phyloP scores from a whole-genome alignment of 768 basidiomycete genomes.

The Daedaleopsis sinensis region DNA sequence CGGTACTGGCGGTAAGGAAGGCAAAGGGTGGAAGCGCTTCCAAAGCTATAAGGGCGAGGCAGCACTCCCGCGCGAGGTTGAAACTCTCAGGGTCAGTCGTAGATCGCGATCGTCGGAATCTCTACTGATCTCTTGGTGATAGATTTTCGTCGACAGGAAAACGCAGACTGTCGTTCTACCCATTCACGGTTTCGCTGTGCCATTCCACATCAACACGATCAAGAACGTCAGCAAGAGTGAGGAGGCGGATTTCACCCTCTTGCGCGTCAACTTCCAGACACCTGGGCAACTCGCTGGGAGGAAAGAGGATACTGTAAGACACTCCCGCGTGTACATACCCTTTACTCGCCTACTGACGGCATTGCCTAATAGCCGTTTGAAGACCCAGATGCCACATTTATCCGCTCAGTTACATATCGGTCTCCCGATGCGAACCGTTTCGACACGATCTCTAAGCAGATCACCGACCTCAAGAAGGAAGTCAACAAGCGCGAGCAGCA shows the following conservation, averaged over 20 bases:
- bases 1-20: slow-evolving; percentile 76
- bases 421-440: slow-evolving; percentile 90
- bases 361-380: slow-evolving; percentile 75
- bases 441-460: slow-evolving; percentile 85
- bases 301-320: slow-evolving; percentile 96
- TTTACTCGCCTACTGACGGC: background rate
- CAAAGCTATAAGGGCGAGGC: slow-evolving; percentile 97
- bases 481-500: slow-evolving; percentile 97
- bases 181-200: slow-evolving; percentile 93
- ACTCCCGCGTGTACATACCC: slow-evolving; percentile 50
- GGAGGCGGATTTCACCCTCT: slow-evolving; percentile 91
- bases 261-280: slow-evolving; percentile 98
- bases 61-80: slow-evolving; percentile 83
- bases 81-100: slow-evolving; percentile 70
- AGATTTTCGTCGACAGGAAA: slow-evolving; percentile 94
- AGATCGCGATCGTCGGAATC: background rate
- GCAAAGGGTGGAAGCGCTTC: slow-evolving; percentile 94
- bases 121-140: too few species aligned
- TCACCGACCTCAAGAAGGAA: slow-evolving; percentile 94
- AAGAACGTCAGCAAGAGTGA: slow-evolving; percentile 98
- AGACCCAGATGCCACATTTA: slow-evolving; percentile 94
- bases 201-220: slow-evolving; percentile 98
- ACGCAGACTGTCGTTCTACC: slow-evolving; percentile 89
- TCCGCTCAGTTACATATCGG: slow-evolving; percentile 93
- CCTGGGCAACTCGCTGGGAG: slow-evolving; percentile 97